phyloP scores from a whole-genome alignment of 2,329 filamentous ascomycete genomes.

The Pseudogymnoascus pannorum region DNA sequence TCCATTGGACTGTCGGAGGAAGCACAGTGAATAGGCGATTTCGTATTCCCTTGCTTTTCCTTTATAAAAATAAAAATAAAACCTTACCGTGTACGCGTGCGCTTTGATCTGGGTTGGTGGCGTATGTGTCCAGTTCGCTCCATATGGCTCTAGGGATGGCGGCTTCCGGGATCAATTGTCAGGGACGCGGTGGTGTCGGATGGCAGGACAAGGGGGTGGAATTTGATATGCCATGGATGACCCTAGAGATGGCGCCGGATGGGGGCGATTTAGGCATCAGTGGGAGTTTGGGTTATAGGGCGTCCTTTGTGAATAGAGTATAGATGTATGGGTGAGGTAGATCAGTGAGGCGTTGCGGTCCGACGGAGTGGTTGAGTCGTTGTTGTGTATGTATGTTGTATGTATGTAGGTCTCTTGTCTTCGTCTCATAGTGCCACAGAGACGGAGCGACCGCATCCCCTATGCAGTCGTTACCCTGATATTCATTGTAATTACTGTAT shows the following conservation, averaged over 20 bases:
- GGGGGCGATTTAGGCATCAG: not conserved
- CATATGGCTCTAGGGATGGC: not conserved
- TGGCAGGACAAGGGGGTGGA: not conserved
- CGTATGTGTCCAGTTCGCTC: conserved; percentile 2
- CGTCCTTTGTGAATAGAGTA: too few species aligned
- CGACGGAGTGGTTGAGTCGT: not conserved
- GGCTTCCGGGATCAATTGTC: not conserved
- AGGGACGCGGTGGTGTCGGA: not conserved
- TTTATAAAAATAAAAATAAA: not conserved
- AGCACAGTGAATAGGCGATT: not conserved
- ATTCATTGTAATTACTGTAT: not conserved
- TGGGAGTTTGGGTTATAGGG: not conserved
- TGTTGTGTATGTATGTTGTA: not conserved
- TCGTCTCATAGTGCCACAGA: not conserved
- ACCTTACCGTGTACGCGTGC: not conserved
- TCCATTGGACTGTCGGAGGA: not conserved
- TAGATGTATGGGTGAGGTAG: too few species aligned
- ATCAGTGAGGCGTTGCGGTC: not conserved
- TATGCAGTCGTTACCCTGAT: not conserved
- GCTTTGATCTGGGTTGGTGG: not conserved
- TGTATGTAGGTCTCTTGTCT: not conserved
- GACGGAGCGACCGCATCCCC: not conserved
- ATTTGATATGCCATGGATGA: not conserved
- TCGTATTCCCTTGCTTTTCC: not conserved
- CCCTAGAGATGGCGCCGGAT: not conserved